These are phyloP conservation scores for Colletotrichum neosansevieriae DNA, from an alignment of 2,329 filamentous ascomycete species.

Conservation along the genomic window DNA sequence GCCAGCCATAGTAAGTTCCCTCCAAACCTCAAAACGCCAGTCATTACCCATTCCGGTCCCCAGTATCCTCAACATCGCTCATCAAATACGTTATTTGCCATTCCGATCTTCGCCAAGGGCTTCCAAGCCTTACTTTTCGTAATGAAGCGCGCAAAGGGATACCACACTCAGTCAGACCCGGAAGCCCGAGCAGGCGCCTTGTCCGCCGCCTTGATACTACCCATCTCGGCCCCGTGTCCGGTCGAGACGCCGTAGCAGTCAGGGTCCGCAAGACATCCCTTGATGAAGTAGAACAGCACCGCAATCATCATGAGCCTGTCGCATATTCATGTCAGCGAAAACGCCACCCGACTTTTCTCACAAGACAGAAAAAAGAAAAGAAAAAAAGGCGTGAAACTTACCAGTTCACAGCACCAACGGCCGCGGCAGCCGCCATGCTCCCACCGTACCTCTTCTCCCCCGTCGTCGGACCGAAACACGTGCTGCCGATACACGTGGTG, in stretches of 20 bases:
- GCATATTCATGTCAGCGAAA: background rate
- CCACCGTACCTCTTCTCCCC: constrained; percentile 42
- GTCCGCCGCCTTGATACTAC: constrained; percentile 44
- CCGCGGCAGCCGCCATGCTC: constrained; percentile 54
- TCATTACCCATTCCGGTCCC: constrained; percentile 12
- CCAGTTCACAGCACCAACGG: constrained; percentile 57
- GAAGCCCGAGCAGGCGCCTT: constrained; percentile 17
- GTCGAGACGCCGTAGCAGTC: constrained; percentile 36
- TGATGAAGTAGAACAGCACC: constrained; percentile 54
- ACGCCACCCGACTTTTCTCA: background rate
- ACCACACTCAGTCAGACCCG: background rate
- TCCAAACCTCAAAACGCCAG: constrained; percentile 21
- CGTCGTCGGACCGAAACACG: constrained; percentile 42
- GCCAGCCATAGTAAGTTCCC: background rate
- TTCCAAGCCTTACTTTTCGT: too few species aligned
- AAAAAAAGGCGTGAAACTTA: constrained; percentile 40
- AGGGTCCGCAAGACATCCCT: constrained; percentile 46
- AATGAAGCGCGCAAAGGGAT: too few species aligned
- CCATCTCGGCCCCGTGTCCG: constrained; percentile 45
- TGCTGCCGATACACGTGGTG: constrained; percentile 40
- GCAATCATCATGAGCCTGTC: constrained; percentile 54
- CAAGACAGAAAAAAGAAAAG: background rate
- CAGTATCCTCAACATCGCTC: background rate
- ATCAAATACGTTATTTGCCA: background rate
- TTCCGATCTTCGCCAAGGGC: too few species aligned